Conservation (phyloP, 768 basidiomycete species). For the Amanita brunnescens region DNA sequence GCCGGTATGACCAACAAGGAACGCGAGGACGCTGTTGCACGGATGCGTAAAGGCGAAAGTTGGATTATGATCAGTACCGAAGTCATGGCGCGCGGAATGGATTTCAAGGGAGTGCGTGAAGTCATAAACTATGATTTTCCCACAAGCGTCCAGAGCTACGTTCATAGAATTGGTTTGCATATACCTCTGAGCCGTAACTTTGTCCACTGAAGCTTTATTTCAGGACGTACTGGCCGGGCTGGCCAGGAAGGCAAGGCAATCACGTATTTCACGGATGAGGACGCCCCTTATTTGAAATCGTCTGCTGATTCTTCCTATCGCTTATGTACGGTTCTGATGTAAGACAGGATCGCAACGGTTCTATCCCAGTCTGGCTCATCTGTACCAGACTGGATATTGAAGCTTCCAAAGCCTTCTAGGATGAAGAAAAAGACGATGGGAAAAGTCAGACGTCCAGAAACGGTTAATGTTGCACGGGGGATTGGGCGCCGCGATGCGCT, state of each 20-base stretch:
- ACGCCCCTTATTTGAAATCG: constrained; percentile 88
- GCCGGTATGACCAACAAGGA: constrained; percentile 84
- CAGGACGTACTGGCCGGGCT: constrained; percentile 91
- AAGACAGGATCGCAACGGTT: constrained; percentile 84
- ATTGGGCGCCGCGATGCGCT: constrained; percentile 64
- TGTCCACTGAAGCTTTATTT: constrained; percentile 4
- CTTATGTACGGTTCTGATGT: background rate
- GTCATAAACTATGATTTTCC: constrained; percentile 99
- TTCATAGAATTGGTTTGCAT: constrained; percentile 80
- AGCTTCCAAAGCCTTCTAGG: constrained; percentile 89
- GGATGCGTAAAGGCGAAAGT: constrained; percentile 83
- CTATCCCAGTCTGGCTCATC: constrained; percentile 83
- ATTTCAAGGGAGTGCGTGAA: constrained; percentile 89
- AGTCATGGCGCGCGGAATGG: constrained; percentile 97
- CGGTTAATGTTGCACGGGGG: constrained; percentile 59
- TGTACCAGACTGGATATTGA: constrained; percentile 93
- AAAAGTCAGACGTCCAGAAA: constrained; percentile 71
- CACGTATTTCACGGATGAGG: constrained; percentile 93
- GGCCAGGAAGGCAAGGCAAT: constrained; percentile 88
- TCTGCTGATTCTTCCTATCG: constrained; percentile 25
- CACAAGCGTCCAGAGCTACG: constrained; percentile 88
- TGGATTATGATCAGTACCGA: constrained; percentile 98
- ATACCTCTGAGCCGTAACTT: background rate
- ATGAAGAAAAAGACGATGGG: constrained; percentile 81
- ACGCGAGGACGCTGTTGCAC: constrained; percentile 73